Conservation (phyloP, 148 eudicot species). For the Fagopyrum homotropicum region DNA sequence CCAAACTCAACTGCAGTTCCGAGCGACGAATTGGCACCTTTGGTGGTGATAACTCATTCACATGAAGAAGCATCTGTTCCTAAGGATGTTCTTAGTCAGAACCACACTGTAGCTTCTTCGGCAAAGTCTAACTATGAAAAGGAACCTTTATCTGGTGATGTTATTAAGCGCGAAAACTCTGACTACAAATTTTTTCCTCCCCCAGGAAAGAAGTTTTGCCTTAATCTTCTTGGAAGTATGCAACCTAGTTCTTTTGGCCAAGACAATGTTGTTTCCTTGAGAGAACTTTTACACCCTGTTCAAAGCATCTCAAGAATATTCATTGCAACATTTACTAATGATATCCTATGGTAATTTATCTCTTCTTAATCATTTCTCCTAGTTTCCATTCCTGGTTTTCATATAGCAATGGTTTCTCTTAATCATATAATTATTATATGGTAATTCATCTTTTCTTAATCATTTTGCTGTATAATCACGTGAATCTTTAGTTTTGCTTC, state of each 20-base stretch:
- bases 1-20: conserved; percentile 16
- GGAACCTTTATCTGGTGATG: conserved; percentile 11
- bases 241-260: conserved; percentile 29
- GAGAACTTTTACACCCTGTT: conserved; percentile 72
- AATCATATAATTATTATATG: not conserved
- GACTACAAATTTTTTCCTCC: conserved; percentile 29
- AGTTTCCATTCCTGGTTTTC: not conserved
- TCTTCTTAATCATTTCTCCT: not conserved
- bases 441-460: not conserved
- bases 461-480: not conserved
- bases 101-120: not conserved
- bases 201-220: conserved; percentile 66
- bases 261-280: conserved; percentile 50
- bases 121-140: conserved; percentile 16
- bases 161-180: conserved; percentile 19
- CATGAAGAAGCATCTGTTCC: conserved; percentile 2
- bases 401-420: not conserved
- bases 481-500: not conserved
- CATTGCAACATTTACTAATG: conserved; percentile 81
- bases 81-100: conserved; percentile 15
- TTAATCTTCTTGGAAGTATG: conserved; percentile 57
- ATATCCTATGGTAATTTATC: conserved; percentile 59
- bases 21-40: conserved; percentile 20
- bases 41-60: conserved; percentile 15
- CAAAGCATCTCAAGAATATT: conserved; percentile 54